phyloP scores from a whole-genome alignment of 73 alveolate genomes.

The Paramecium sexaurelia region DNA sequence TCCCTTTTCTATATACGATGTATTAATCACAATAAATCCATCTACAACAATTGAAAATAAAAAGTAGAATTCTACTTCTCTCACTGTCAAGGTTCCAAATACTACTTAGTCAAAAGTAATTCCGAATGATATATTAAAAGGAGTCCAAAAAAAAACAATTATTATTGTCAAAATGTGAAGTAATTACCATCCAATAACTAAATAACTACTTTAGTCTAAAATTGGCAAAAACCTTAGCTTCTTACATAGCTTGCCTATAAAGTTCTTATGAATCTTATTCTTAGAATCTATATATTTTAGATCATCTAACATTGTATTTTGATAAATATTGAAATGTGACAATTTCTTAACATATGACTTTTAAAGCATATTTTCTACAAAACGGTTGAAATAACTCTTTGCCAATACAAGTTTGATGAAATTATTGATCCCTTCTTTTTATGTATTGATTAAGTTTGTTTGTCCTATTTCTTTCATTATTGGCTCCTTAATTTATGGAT shows the following conservation, averaged over 20 bases:
- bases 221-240: background rate
- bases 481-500: background rate
- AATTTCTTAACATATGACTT: conserved; percentile 47
- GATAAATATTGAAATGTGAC: background rate
- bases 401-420: conserved; percentile 21
- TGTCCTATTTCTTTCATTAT: background rate
- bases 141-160: conserved; percentile 22
- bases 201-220: conserved; percentile 3
- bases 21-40: conserved; percentile 67
- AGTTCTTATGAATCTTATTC: background rate
- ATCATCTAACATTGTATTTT: conserved; percentile 19
- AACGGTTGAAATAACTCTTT: conserved; percentile 37
- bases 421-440: conserved; percentile 9
- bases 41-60: conserved; percentile 66
- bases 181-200: conserved; percentile 40
- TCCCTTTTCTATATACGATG: conserved; percentile 84
- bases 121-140: conserved; percentile 18
- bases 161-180: conserved; percentile 4
- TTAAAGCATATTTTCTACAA: conserved; percentile 27
- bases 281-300: background rate
- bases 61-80: conserved; percentile 29
- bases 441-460: background rate
- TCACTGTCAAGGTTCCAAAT: background rate
- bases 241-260: background rate
- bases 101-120: background rate